These are phyloP conservation scores for Castanospermum australe DNA, from an alignment of 306 rosid genomes.

Conservation along the genomic window DNA sequence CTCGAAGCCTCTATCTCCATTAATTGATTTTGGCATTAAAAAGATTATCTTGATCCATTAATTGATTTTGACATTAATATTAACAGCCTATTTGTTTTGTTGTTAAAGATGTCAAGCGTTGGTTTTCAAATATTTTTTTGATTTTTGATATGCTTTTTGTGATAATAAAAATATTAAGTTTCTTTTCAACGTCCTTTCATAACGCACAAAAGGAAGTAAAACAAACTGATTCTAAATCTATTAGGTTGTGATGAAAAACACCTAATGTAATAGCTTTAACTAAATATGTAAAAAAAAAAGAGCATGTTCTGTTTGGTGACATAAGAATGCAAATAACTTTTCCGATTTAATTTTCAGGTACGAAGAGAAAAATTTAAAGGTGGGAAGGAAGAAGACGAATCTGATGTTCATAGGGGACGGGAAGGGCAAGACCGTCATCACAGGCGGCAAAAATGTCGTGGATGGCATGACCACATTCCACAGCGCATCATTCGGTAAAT, in stretches of 20 bases:
- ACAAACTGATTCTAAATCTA: too few relatives aligned
- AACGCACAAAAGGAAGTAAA: too few relatives aligned
- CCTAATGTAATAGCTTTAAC: not conserved
- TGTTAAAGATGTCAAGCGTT: too few relatives aligned
- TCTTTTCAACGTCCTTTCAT: too few relatives aligned
- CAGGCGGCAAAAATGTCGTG: conserved; percentile 51
- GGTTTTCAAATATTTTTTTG: too few relatives aligned
- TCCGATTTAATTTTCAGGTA: conserved; percentile 45
- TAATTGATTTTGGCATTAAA: not conserved
- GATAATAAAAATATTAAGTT: too few relatives aligned
- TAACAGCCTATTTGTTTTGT: too few relatives aligned
- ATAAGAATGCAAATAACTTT: not conserved
- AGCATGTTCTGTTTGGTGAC: not conserved
- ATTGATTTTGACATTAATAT: too few relatives aligned
- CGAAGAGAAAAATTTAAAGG: conserved; percentile 78
- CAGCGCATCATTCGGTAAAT: conserved; percentile 86
- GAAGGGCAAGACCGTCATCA: conserved; percentile 65
- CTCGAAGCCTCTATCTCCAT: not conserved
- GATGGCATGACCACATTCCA: conserved; percentile 73
- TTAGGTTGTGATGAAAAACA: not conserved
- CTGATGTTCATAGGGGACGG: conserved; percentile 94
- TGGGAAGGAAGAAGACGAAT: conserved; percentile 83
- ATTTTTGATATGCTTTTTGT: too few relatives aligned
- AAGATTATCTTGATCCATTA: not conserved
- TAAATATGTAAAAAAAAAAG: not conserved